These are phyloP conservation scores for Botrytis tulipae DNA, from an alignment of 2,329 filamentous ascomycete species.

Conservation along the genomic window DNA sequence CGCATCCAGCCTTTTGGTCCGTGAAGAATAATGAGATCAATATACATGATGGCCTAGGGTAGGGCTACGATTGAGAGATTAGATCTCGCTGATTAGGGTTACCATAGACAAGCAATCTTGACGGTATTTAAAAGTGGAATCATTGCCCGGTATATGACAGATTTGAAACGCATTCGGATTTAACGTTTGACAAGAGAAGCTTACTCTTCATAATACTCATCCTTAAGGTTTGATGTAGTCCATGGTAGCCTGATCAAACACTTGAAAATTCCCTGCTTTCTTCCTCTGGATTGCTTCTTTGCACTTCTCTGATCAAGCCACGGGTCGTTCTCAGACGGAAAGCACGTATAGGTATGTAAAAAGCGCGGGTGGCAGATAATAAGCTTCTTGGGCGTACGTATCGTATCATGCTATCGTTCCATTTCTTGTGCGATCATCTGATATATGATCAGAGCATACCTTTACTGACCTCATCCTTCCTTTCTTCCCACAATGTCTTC, in stretches of 20 bases:
- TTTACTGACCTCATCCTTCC: slow-evolving; percentile 81
- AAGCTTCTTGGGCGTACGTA: background rate
- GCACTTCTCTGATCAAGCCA: background rate
- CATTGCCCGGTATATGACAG: slow-evolving; percentile 1
- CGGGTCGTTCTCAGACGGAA: background rate
- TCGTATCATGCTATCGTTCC: slow-evolving; percentile 17
- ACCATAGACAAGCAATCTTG: background rate
- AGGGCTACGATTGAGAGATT: background rate
- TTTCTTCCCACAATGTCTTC: slow-evolving; percentile 97
- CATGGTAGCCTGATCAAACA: slow-evolving; percentile 16
- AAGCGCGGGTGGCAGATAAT: background rate
- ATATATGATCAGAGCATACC: slow-evolving; percentile 72
- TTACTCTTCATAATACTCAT: slow-evolving; percentile 16
- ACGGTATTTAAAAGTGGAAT: background rate
- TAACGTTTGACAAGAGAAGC: slow-evolving; percentile 30
- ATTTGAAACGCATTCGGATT: slow-evolving; percentile 30
- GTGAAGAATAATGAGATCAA: slow-evolving; percentile 5
- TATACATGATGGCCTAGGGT: background rate
- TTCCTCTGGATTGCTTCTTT: slow-evolving; percentile 26
- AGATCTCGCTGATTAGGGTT: background rate
- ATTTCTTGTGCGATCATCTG: slow-evolving; percentile 28
- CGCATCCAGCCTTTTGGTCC: background rate
- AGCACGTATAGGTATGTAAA: background rate
- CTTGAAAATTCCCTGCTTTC: slow-evolving; percentile 11
- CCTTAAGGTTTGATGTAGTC: slow-evolving; percentile 14